Base-by-base conservation (phyloP, 768 basidiomycete genomes). In the Trametes cinnabarina region DNA sequence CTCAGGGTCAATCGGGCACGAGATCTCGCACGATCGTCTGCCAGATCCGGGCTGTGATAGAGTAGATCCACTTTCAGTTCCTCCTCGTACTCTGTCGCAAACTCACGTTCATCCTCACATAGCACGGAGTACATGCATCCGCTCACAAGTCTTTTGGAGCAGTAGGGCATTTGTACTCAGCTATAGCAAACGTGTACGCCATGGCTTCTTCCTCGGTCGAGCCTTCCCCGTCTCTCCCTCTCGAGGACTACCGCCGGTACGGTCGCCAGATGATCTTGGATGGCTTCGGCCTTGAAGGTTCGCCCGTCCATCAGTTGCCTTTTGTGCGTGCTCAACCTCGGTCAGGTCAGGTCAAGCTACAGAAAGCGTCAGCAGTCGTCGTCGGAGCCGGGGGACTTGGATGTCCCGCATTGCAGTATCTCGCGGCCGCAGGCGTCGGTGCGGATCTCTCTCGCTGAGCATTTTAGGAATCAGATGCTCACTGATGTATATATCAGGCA, bases 381-480 rank as follows among this genome's bases (percentile, higher is more conserved):
- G 83, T 98, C 3, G 97, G 97, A 25, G 97, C 95, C 15, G 97
- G 97, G 0, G 97, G 97, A 9, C 79, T 99, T 12, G 97, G 97
- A 11, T 98, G 97, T 71, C 94, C 97, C 46, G 92, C 92, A 39
- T 77, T 99, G 44, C 93, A 97, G 68, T 97, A 98, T 71, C 83
- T 99, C 11, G 92, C 85, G 4, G 92, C 93, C 7, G 90, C 92
- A 14, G 97, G 97, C 23, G 80, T 98, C 57, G 96, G 96, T 92
- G 65, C 62, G 87, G 68, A 42, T 5, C 11, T 47, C 12, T 37
- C 1, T 5, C 17, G 34, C 34, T n/a, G 50, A 37, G 52, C 48
- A 43, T 12, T 32, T 32, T 32, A 32, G 30, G 12, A 32, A 47
- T 35, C 19, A 23, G 30, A 35, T 50, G n/a, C 32, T n/a, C 47